Base-by-base conservation (phyloP, 768 basidiomycete species). In the Leucogyrophana mollusca region DNA sequence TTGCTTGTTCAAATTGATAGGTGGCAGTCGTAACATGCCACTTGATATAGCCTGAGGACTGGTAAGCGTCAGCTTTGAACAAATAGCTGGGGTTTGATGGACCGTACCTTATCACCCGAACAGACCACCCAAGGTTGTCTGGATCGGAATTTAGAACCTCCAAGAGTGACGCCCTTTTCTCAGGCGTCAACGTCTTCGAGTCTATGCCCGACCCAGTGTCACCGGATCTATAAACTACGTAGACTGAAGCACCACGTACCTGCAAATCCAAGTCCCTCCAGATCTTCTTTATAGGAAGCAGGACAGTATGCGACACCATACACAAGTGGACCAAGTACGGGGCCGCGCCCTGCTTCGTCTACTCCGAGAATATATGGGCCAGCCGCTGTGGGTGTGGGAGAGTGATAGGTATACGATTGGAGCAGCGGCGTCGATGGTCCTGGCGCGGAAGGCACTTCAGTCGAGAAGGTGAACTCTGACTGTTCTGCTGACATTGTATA, bases 311-410 rank as follows among this genome's bases (percentile, higher is more conserved):
- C 94, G 20, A 95, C 83, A 6, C 90, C 95, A 58, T 99, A 98
- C 0, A 99, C 96, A 49, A 98, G 79, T 0, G 96, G 96, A 1
- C 94, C 95, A 0, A 99, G 73, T 2, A 95, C 95, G 17, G 95
- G 96, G 0, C 96, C 96, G 45, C 96, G 77, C 0, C 96, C 96
- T 0, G 96, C 96, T 64, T 99, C 96, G 65, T 99, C 96, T n/a
- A 99, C 94, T 18, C 96, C 96, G 40, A 99, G 85, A 40, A 97
- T 90, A 70, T 94, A 96, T 0, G 88, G 87, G 0, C 90, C 90
- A 1, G 65, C 46, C 1, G 82, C 77, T 0, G 83, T 85, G 2
- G 90, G 90, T 0, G 63, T 77, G 2, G 82, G 75, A 0, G 88
- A 87, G 60, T 90, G 87, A 59, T 88, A 82, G 0, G 88, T 85